phyloP scores from a whole-genome alignment of 176 grass and related monocot genomes.

The Tillandsia leiboldiana region DNA sequence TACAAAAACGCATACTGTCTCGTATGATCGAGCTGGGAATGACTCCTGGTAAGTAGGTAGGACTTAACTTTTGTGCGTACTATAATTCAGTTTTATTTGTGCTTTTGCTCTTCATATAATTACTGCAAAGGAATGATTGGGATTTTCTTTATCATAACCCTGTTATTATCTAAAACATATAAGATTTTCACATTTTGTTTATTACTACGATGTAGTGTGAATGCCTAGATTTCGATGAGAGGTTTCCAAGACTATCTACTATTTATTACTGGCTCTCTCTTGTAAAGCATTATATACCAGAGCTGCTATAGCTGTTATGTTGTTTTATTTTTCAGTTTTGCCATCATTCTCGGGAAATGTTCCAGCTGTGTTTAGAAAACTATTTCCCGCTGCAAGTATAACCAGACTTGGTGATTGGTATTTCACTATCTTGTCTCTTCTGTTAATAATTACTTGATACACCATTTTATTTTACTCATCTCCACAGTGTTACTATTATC shows the following conservation, averaged over 20 bases:
- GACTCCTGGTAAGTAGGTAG: conserved; percentile 52
- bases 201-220: too few species aligned
- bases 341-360: conserved; percentile 97
- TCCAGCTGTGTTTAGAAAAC: conserved; percentile 56
- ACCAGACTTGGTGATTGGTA: conserved; percentile 96
- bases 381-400: conserved; percentile 85
- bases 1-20: conserved; percentile 64
- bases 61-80: conserved; percentile 9
- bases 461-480: neutral
- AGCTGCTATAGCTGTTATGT: conserved; percentile 17
- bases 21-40: conserved; percentile 91
- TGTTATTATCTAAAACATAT: too few species aligned
- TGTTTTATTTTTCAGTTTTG: conserved; percentile 57
- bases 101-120: conserved; percentile 3
- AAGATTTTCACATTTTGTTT: too few species aligned
- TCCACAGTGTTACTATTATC: neutral
- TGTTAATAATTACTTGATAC: conserved; percentile 8
- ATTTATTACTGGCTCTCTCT: neutral
- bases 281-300: neutral
- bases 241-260: neutral
- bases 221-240: too few species aligned
- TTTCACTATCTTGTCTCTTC: conserved; percentile 17
- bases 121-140: neutral
- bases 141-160: neutral
- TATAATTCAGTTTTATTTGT: conserved; percentile 3